A percentile compares a stretch with the other conserved stretches of the same genome.
phyloP scores from a whole-genome alignment of 2,329 filamentous ascomycete genomes.

The Hymenoscyphus occultus region DNA sequence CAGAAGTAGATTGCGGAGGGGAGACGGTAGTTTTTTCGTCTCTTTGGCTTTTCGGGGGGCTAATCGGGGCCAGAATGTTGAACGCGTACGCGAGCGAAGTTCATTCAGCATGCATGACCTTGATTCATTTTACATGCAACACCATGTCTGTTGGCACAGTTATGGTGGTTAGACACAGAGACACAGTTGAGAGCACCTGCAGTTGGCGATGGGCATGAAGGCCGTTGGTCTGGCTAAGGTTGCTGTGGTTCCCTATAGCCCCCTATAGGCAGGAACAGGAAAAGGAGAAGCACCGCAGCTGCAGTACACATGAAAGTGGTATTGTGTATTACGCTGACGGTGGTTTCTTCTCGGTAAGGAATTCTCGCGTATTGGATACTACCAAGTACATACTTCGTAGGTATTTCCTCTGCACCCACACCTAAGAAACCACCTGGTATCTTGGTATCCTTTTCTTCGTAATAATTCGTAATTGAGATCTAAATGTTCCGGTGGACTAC shows the following conservation, averaged over 20 bases:
- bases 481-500: too few relatives aligned
- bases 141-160: neutral
- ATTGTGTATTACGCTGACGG: neutral
- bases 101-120: neutral
- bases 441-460: neutral
- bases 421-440: too few relatives aligned
- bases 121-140: conserved; percentile 4
- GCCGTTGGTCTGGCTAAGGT: neutral
- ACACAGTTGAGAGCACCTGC: neutral
- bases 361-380: neutral
- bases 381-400: neutral
- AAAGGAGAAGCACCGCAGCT: neutral
- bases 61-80: neutral
- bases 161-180: neutral
- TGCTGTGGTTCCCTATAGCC: neutral
- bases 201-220: neutral
- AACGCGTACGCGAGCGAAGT: neutral
- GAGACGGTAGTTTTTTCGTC: too few relatives aligned
- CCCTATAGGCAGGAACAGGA: neutral
- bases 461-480: neutral
- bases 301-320: neutral
- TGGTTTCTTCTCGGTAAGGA: neutral
- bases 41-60: neutral
- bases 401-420: neutral
- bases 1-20: neutral